Percentiles rank a stretch among this genome's conserved stretches.
Conservation (phyloP, 2,329 filamentous ascomycete species). For the Trichoderma citrinoviride region DNA sequence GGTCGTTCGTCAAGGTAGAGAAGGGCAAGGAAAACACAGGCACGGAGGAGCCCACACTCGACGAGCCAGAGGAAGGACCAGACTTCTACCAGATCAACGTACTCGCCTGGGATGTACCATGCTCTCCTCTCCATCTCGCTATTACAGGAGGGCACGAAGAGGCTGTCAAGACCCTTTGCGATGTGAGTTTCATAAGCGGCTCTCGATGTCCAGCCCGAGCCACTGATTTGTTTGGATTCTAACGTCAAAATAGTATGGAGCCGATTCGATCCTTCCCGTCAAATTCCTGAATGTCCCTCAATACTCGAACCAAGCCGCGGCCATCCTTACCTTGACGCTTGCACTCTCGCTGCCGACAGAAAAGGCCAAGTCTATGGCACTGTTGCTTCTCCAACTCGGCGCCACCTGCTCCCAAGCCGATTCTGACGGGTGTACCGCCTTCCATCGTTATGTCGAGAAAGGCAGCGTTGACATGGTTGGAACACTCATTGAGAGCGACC, state of each 20-base stretch:
- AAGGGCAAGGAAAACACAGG: slow-evolving; percentile 39
- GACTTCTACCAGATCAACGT: slow-evolving; percentile 79
- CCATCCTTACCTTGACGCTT: slow-evolving; percentile 69
- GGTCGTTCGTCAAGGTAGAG: slow-evolving; percentile 70
- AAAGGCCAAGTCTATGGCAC: slow-evolving; percentile 63
- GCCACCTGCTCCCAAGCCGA: slow-evolving; percentile 74
- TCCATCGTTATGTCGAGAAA: slow-evolving; percentile 62
- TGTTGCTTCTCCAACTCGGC: slow-evolving; percentile 64
- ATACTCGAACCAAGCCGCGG: slow-evolving; percentile 45
- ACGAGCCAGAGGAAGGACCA: slow-evolving; percentile 62
- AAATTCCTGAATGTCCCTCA: slow-evolving; percentile 54
- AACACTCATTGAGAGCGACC: slow-evolving; percentile 54
- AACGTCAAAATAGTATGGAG: slow-evolving; percentile 58
- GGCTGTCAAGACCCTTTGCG: slow-evolving; percentile 66
- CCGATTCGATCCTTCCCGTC: slow-evolving; percentile 71
- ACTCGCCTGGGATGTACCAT: slow-evolving; percentile 74
- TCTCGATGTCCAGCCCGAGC: background rate
- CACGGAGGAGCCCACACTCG: slow-evolving; percentile 45
- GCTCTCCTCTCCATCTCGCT: slow-evolving; percentile 74
- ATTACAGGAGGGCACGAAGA: slow-evolving; percentile 70
- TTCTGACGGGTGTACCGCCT: slow-evolving; percentile 57
- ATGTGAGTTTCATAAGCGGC: slow-evolving; percentile 38
- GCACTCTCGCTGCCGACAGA: slow-evolving; percentile 61
- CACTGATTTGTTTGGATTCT: background rate
- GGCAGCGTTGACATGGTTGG: slow-evolving; percentile 50